These are phyloP conservation scores for Penicillium turbatum DNA, from an alignment of 495 filamentous ascomycete species.

Conservation along the genomic window DNA sequence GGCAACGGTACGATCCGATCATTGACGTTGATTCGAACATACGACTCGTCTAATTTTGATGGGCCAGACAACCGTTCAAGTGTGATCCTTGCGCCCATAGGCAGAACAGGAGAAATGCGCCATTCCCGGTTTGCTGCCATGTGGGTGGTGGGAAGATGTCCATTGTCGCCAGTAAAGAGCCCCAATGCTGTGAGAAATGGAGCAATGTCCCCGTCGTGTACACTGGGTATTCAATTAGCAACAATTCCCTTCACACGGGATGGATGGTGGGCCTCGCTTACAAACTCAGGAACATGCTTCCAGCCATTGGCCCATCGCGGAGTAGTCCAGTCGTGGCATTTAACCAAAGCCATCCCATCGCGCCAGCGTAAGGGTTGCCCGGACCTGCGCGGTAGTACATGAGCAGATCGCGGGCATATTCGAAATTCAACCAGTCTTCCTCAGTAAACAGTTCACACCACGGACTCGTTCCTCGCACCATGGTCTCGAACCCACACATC, in stretches of 20 bases:
- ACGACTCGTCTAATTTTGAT: slow-evolving; percentile 21
- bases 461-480: slow-evolving; percentile 48
- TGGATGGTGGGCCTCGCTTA: slow-evolving; percentile 23
- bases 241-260: neutral
- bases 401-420: slow-evolving; percentile 56
- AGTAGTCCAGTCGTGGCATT: slow-evolving; percentile 54
- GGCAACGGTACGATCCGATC: slow-evolving; percentile 53
- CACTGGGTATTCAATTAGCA: slow-evolving; percentile 30
- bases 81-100: slow-evolving; percentile 56
- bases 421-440: slow-evolving; percentile 54
- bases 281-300: slow-evolving; percentile 56
- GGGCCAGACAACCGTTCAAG: slow-evolving; percentile 51
- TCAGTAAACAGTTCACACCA: slow-evolving; percentile 58
- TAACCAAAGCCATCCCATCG: slow-evolving; percentile 61
- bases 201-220: slow-evolving; percentile 57
- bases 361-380: slow-evolving; percentile 51
- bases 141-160: slow-evolving; percentile 43
- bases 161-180: slow-evolving; percentile 42
- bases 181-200: slow-evolving; percentile 53
- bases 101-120: slow-evolving; percentile 52
- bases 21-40: slow-evolving; percentile 55
- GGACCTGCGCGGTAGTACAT: slow-evolving; percentile 61
- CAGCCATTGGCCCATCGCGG: slow-evolving; percentile 41
- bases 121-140: slow-evolving; percentile 42
- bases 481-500: slow-evolving; percentile 58